phyloP scores from a whole-genome alignment of 2,329 filamentous ascomycete genomes.

The Aspergillus brasiliensis region DNA sequence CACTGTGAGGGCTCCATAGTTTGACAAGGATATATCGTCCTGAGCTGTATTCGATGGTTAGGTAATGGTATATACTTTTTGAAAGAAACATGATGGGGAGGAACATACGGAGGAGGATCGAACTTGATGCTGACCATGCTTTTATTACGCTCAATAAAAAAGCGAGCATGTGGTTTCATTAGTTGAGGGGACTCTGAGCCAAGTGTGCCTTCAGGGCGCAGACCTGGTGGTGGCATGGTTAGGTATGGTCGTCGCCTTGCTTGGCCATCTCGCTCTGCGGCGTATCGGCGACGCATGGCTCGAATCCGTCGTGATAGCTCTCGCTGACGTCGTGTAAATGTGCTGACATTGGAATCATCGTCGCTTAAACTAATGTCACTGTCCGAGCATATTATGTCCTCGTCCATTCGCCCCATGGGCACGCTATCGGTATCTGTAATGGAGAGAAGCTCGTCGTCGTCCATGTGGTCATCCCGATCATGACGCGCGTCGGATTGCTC shows the following conservation, averaged over 20 bases:
- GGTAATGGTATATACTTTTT: neutral
- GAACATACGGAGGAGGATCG: constrained; percentile 45
- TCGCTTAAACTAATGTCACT: constrained; percentile 37
- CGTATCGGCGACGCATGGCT: constrained; percentile 22
- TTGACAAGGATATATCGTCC: constrained; percentile 85
- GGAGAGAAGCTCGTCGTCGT: constrained; percentile 35
- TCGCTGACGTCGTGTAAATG: constrained; percentile 29
- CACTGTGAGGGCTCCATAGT: constrained; percentile 78
- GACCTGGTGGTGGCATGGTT: constrained; percentile 12
- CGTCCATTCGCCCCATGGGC: constrained; percentile 28
- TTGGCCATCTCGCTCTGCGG: constrained; percentile 17
- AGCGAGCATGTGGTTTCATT: constrained; percentile 74
- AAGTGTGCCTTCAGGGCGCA: constrained; percentile 11
- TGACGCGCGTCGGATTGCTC: constrained; percentile 34
- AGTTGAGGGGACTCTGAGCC: constrained; percentile 41
- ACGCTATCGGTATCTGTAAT: constrained; percentile 30
- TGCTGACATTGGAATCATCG: constrained; percentile 25
- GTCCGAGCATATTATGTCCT: constrained; percentile 33
- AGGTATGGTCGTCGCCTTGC: constrained; percentile 25
- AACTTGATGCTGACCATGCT: constrained; percentile 86
- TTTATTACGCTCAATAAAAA: constrained; percentile 80
- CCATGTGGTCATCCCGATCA: constrained; percentile 19
- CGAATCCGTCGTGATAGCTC: constrained; percentile 30
- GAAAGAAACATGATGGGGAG: neutral
- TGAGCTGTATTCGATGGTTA: constrained; percentile 51